Percentiles rank a stretch among this genome's conserved stretches.
Conservation (phyloP, 2,329 filamentous ascomycete species). For the Aspergillus pseudoterreus region DNA sequence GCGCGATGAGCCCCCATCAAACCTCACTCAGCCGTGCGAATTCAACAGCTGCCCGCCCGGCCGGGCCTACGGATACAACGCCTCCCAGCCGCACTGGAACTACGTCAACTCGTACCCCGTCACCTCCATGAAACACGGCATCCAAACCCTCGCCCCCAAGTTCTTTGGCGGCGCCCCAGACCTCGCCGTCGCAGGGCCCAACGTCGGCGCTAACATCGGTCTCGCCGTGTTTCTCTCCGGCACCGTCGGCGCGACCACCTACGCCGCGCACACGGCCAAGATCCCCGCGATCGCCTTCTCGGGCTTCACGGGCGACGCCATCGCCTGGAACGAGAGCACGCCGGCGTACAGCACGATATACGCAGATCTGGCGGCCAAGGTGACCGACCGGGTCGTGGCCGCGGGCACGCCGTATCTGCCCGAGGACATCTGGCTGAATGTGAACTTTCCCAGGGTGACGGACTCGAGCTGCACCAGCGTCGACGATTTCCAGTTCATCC, state of each 20-base stretch:
- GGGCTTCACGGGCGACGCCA: constrained; percentile 49
- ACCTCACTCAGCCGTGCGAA: constrained; percentile 53
- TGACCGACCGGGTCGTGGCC: constrained; percentile 55
- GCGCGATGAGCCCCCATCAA: constrained; percentile 45
- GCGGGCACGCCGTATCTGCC: constrained; percentile 63
- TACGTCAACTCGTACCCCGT: constrained; percentile 70
- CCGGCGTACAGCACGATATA: constrained; percentile 59
- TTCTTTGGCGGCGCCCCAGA: constrained; percentile 57
- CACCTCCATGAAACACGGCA: constrained; percentile 61
- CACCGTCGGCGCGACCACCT: constrained; percentile 63
- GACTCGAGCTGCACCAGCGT: constrained; percentile 49
- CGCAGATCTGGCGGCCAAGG: constrained; percentile 56
- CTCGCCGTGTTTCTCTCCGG: constrained; percentile 58
- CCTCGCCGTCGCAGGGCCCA: constrained; percentile 63
- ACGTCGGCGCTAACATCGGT: constrained; percentile 58
- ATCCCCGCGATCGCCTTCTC: constrained; percentile 69
- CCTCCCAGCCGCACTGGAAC: constrained; percentile 57
- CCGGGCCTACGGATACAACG: constrained; percentile 56
- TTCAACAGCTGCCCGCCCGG: constrained; percentile 59
- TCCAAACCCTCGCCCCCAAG: constrained; percentile 53
- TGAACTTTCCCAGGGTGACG: constrained; percentile 60
- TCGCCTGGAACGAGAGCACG: constrained; percentile 49
- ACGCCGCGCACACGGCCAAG: constrained; percentile 48
- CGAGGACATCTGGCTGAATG: constrained; percentile 59
- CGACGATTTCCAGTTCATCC: constrained; percentile 59